These are phyloP conservation scores for Rhizomucor pusillus DNA, from an alignment of 371 early-diverging fungal genomes.

Conservation along the genomic window DNA sequence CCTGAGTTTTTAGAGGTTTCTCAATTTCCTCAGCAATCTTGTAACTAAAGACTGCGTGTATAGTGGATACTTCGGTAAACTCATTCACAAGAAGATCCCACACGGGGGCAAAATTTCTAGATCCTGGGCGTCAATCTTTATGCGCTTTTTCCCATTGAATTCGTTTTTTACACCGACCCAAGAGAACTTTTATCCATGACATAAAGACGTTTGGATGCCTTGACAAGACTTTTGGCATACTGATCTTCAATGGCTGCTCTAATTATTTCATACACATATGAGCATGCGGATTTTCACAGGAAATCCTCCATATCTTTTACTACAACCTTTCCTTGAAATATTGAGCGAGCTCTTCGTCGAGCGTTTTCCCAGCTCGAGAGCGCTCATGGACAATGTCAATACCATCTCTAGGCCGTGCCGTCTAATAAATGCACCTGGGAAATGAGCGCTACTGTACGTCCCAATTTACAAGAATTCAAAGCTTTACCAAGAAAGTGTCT, in stretches of 20 bases:
- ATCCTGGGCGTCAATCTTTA: background rate
- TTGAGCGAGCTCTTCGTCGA: constrained; percentile 44
- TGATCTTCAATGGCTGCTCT: constrained; percentile 50
- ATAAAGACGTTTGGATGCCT: constrained; percentile 45
- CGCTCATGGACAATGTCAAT: constrained; percentile 39
- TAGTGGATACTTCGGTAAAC: constrained; percentile 38
- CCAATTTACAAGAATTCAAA: too few species aligned
- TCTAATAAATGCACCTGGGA: too few species aligned
- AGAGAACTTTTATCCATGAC: constrained; percentile 36
- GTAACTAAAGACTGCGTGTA: constrained; percentile 39
- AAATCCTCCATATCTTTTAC: background rate
- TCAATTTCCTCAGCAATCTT: constrained; percentile 44
- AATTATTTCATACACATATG: background rate
- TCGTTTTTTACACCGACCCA: constrained; percentile 30
- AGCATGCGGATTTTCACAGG: background rate
- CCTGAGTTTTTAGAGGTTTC: constrained; percentile 23
- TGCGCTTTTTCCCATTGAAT: constrained; percentile 1
- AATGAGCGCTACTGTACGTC: too few species aligned
- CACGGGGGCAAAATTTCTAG: constrained; percentile 23
- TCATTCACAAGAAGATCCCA: constrained; percentile 45
- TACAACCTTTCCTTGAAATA: constrained; percentile 50
- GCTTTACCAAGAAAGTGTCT: too few species aligned
- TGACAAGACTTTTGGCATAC: constrained; percentile 45
- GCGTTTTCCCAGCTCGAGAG: constrained; percentile 22
- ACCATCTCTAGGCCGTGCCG: constrained; percentile 44